Base-by-base conservation (phyloP, 768 basidiomycete species). In the Russula sp. region DNA sequence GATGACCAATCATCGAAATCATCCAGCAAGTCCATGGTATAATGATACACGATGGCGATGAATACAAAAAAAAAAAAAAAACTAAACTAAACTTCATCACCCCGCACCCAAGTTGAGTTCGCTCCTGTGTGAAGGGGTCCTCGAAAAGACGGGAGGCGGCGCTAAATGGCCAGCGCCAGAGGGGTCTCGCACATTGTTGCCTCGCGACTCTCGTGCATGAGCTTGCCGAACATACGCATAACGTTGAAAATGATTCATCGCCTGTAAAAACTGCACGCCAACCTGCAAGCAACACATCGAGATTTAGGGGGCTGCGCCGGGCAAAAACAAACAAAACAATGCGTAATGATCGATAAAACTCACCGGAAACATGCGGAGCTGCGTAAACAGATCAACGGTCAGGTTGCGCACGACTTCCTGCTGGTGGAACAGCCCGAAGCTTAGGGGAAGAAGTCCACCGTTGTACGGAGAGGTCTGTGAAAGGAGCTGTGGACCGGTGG, bases 351-450 rank as follows among this genome's bases (percentile, higher is more conserved):
- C 22, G 59, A 55, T 50, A 53, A 30, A 51, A 75, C 86, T 70
- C 73, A 96, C 95, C 22, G 91, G 84, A 71, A 87, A 87, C 28
- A 78, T 75, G 53, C 92, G 84, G 42, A 98, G 72, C 65, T 87
- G 85, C 71, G 92, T 88, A 68, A 98, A 86, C 54, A 97, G 78
- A 63, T 93, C 90, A 36, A 98, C 84, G 0, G 92, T 90, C 18
- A 83, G 79, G 34, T 92, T 89, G 26, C 92, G 84, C 38, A 94
- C 83, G 8, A 78, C 70, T 68, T 92, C 85, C 55, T 83, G 81
- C 60, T 92, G 91, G 75, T 98, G 96, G 77, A 98, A 97, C 7
- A 98, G 78, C 11, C 92, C 89, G 73, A 97, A 94, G 38, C 88
- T 88, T 42, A 98, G 78, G 28, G 93, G 89, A 24, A 92, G 76